These are phyloP conservation scores for Hypomontagnella submonticulosa DNA, from an alignment of 495 filamentous ascomycete species.

Conservation along the genomic window DNA sequence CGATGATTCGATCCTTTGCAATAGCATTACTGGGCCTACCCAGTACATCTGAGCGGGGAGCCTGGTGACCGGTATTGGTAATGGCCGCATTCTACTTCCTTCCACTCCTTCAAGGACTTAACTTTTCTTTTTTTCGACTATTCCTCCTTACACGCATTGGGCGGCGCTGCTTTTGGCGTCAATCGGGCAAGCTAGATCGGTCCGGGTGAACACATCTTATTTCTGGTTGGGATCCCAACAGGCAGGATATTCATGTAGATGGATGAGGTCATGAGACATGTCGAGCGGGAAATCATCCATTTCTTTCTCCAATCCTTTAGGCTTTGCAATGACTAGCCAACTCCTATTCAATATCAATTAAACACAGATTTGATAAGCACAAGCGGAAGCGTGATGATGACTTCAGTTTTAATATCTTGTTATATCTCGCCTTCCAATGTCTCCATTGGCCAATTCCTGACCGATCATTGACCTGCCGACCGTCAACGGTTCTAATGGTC, in stretches of 20 bases:
- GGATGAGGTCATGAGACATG: slow-evolving; percentile 41
- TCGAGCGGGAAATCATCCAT: slow-evolving; percentile 27
- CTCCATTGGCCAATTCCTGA: slow-evolving; percentile 21
- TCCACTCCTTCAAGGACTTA: slow-evolving; percentile 24
- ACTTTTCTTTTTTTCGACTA: neutral
- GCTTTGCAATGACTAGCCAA: slow-evolving; percentile 31
- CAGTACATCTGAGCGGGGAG: neutral
- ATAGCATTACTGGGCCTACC: neutral
- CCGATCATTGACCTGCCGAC: slow-evolving; percentile 28
- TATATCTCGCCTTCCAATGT: slow-evolving; percentile 16
- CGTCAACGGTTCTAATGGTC: slow-evolving; percentile 36
- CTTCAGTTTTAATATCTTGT: slow-evolving; percentile 16
- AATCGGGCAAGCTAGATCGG: slow-evolving; percentile 40
- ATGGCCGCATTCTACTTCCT: slow-evolving; percentile 28
- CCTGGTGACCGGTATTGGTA: slow-evolving; percentile 1
- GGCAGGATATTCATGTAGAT: slow-evolving; percentile 33
- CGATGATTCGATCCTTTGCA: slow-evolving; percentile 15
- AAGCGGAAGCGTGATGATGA: slow-evolving; percentile 8
- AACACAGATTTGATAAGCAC: slow-evolving; percentile 24
- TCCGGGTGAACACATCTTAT: slow-evolving; percentile 15
- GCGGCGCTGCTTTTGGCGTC: slow-evolving; percentile 41
- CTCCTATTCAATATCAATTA: slow-evolving; percentile 35
- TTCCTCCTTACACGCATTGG: slow-evolving; percentile 35
- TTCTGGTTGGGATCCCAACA: slow-evolving; percentile 18
- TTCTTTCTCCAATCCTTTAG: slow-evolving; percentile 38